Evolutionary conservation across 2,329 filamentous ascomycete species (phyloP), one percentile per base, ranked within the genome.

Genomic region (Neoascochyta sp.): DNA sequence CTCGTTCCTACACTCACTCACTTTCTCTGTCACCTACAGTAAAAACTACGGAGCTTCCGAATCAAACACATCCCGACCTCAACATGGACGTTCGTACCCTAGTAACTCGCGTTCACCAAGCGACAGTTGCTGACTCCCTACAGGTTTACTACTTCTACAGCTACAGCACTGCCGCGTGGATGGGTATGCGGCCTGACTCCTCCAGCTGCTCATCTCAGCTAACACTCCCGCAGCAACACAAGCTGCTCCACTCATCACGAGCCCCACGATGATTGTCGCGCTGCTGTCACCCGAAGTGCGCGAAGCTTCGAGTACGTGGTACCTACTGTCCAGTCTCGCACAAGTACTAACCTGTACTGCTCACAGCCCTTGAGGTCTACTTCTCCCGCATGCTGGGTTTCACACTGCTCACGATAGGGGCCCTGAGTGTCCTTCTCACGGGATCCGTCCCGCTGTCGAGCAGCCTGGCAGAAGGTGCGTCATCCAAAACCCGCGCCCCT

Each of bases 351-450:
- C 17, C 28, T 4, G n/a, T n/a, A n/a, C n/a, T n/a, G 0, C 5
- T 22, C 27, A 10, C 44, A 77, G 79, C 65, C 14, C 68, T 86
- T 17, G 83, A 88, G 61, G 64, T 75, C 33, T 90, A 90, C 70
- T 80, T 89, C 58, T 78, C 78, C 29, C 81, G 84, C 22, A 77
- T 74, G 16, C 72, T 87, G 1, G 85, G 82, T 41, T 67, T 89
- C 34, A 67, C 78, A 16, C 72, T 87, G 24, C 66, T 88, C 13
- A 67, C 78, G 7, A 64, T 90, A 16, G 79, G 78, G 17, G 53
- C 80, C 5, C 63, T 83, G 9, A 72, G 74, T n/a, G 63, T 88
- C 20, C 69, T 86, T 19, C 71, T 89, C 16, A 83, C 83, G 0
- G 86, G 84, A 25, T 73, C 75, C 3, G 69, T 90, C 4, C 84